Conservation (phyloP, 2,329 filamentous ascomycete genomes). For the Penicillium sp. region DNA sequence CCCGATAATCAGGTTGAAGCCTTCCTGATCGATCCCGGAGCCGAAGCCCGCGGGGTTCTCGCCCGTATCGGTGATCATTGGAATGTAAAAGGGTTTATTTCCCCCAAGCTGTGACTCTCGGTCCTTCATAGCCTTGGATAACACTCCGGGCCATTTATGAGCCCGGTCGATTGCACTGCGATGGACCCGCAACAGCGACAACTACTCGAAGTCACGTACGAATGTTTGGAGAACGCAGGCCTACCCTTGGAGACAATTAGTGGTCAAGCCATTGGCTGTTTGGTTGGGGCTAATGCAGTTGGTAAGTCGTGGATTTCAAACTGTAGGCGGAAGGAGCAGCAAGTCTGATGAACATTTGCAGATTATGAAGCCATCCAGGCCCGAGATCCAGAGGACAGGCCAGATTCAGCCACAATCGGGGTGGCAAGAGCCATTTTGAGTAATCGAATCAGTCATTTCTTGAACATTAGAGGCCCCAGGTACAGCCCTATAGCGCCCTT, state of each 20-base stretch:
- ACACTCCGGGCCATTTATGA: conserved; percentile 11
- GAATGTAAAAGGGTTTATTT: no score
- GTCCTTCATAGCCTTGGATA: no score
- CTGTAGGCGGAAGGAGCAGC: background rate
- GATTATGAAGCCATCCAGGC: conserved; percentile 9
- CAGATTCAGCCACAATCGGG: conserved; percentile 18
- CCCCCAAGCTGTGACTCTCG: no score
- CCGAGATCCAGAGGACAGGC: conserved; percentile 6
- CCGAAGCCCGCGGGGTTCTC: no score
- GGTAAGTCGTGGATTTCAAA: background rate
- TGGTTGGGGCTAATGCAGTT: background rate
- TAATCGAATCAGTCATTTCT: conserved; percentile 33
- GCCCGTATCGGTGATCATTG: no score
- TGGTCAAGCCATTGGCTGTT: background rate
- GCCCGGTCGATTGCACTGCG: conserved; percentile 19
- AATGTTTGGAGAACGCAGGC: conserved; percentile 25
- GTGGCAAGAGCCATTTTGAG: conserved; percentile 23
- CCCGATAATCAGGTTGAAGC: no score
- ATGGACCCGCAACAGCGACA: conserved; percentile 26
- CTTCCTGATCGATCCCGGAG: no score
- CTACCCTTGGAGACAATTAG: conserved; percentile 5
- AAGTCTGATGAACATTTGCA: background rate
- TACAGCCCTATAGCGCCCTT: no score
- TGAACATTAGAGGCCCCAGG: conserved; percentile 27
- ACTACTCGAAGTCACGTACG: conserved; percentile 23